Evolutionary conservation across 1,284 basidiomycete species (phyloP), one percentile per base, ranked within the genome.

Genomic region (Ceratobasidium sp.): DNA sequence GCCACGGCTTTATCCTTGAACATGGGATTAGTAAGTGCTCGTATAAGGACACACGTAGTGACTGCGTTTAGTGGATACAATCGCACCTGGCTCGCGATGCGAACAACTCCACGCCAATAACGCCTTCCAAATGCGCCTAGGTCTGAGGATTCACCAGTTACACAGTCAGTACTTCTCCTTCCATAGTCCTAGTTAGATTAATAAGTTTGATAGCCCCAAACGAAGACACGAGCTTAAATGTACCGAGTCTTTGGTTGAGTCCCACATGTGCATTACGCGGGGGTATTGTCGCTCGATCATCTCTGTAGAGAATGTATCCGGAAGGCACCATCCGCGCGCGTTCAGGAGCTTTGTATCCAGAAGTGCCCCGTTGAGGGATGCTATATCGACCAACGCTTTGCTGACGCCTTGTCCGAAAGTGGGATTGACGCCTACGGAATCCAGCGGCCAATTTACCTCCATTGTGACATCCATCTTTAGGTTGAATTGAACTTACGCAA

Each of bases 201-300:
- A 38, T 48, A 64, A 57, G 42, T 48, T 13, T 48, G 23, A 26
- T 26, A 50, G 9, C 42, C 9, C 17, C 57, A 23, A 48, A 42
- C 70, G 20, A 64, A 28, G 20, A 26, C 10, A 52, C 40, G 46
- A 7, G 6, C 44, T 5, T 23, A 40, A 9, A 52, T 33, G 62
- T 64, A 64, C 70, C 59, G 70, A 74, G 46, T 64, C 59, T 40
- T 74, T 74, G 12, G 70, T 74, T 13, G 70, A 74, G 44, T 74
- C 70, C 70, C 70, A 74, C 70, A 74, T 62, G 26, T 74, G 70
- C 70, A 74, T 74, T 33, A 74, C 46, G 7, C 70, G 70, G 28
- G 70, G 70, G 52, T 38, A 33, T 42, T 74, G 70, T 38, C 70
- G 57, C 12, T 57, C 59, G 26, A 74, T 44, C 70, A 74, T 74